Base-by-base conservation (phyloP, 2,329 filamentous ascomycete species). In the Chaetomium olivaceum region DNA sequence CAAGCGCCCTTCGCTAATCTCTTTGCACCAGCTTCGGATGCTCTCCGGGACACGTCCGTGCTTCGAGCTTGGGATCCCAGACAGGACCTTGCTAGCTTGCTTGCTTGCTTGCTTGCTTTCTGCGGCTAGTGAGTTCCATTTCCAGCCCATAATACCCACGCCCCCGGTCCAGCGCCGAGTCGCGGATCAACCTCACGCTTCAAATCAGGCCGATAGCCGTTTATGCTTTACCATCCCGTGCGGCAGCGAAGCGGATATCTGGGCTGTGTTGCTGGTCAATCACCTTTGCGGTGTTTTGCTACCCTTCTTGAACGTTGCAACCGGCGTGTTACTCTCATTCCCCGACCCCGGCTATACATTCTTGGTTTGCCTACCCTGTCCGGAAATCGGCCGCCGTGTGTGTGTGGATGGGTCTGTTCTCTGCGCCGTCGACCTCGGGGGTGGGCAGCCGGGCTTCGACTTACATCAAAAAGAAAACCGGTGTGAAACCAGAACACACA, bases 1-100 rank as follows among this genome's bases (percentile, higher is more conserved):
- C 62, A 68, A 67, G 64, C 64, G 64, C 66, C 67, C 58, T 65
- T 70, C 69, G 71, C 71, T 71, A 71, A 71, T 71, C 71, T 72
- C 59, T 66, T 39, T 62, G 25, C 64, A 63, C 69, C 69, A 69
- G 50, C 51, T 65, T 62, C 39, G 33, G 58, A 61, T 46, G 25
- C 39, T 66, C 68, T 61, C 43, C 61, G 68, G 64, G 55, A 56
- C 59, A 57, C 39, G 36, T 56, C 43, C 51, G 55, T 63, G 65
- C 66, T 62, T 62, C 51, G 62, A 69, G 64, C 70, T 66, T 58
- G 66, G 66, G 66, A 68, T 69, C 68, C 60, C 63, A 66, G 57
- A 63, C 54, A 31, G 50, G 23, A 48, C 27, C 48, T 61, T 33
- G 27, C 33, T 62, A 8, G 19, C 12, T 39, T 29, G 27, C 27